Evolutionary conservation across 2,329 filamentous ascomycete genomes (phyloP).

Genomic region (Penicillium expansum): DNA sequence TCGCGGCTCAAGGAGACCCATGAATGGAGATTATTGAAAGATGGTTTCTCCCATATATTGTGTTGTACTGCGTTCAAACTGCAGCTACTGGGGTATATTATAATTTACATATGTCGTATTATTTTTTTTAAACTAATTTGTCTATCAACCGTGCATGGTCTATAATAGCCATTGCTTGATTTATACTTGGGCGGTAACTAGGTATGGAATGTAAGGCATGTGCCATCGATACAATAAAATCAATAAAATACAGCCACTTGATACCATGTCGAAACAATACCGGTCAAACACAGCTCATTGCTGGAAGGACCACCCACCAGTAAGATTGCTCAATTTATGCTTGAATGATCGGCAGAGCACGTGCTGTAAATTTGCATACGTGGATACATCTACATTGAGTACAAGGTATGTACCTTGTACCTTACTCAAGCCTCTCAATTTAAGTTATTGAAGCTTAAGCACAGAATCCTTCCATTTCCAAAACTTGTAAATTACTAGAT

Average conservation of each 20-base stretch:
- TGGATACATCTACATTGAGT: background rate
- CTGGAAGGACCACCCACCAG: slow-evolving; percentile 21
- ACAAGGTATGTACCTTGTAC: background rate
- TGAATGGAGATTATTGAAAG: background rate
- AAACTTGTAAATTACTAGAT: background rate
- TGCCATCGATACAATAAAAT: background rate
- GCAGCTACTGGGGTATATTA: no score
- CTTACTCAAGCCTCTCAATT: background rate
- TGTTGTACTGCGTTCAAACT: background rate
- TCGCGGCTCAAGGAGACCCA: background rate
- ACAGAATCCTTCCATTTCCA: background rate
- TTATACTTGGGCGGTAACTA: background rate
- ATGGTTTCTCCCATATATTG: background rate
- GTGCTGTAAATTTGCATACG: slow-evolving; percentile 1
- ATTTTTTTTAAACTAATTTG: background rate
- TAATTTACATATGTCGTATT: background rate
- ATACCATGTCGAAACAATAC: background rate
- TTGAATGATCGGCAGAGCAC: slow-evolving; percentile 3
- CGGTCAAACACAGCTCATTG: slow-evolving; percentile 11
- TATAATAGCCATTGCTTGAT: background rate
- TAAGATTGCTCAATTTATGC: background rate
- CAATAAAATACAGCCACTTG: background rate
- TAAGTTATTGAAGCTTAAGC: slow-evolving; percentile 3
- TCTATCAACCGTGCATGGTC: background rate
- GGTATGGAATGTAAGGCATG: background rate